Evolutionary conservation across 2,329 filamentous ascomycete species (phyloP).

Genomic region (Madurella fahalii): DNA sequence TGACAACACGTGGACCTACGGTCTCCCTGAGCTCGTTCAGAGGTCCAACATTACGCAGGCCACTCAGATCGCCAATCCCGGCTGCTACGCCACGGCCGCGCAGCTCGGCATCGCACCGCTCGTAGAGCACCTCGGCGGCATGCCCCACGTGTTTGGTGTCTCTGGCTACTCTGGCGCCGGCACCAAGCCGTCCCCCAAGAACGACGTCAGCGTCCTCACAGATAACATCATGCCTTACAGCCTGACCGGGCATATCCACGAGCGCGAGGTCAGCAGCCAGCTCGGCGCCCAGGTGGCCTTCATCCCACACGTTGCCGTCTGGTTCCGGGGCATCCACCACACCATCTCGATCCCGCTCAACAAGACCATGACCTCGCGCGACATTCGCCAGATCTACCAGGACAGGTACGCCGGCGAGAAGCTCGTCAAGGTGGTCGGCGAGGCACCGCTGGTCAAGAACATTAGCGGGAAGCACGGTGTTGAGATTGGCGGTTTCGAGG

Average conservation of each 20-base stretch:
- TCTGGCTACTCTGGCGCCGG: constrained; percentile 93
- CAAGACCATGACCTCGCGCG: constrained; percentile 81
- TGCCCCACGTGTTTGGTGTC: constrained; percentile 83
- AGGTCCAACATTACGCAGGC: constrained; percentile 72
- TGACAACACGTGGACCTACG: constrained; percentile 80
- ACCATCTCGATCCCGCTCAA: constrained; percentile 87
- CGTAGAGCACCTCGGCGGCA: constrained; percentile 68
- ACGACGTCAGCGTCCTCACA: constrained; percentile 75
- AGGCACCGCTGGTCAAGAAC: constrained; percentile 78
- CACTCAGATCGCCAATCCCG: constrained; percentile 84
- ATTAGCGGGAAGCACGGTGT: constrained; percentile 84
- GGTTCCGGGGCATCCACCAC: constrained; percentile 94
- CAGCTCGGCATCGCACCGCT: constrained; percentile 86
- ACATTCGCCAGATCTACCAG: constrained; percentile 92
- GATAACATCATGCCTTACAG: constrained; percentile 91
- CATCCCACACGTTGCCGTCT: constrained; percentile 89
- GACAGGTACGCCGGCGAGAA: constrained; percentile 95
- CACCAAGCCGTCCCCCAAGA: constrained; percentile 91
- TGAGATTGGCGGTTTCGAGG: constrained; percentile 94
- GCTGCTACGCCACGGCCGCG: constrained; percentile 91
- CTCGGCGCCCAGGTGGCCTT: constrained; percentile 74
- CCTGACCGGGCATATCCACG: constrained; percentile 90
- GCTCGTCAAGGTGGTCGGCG: constrained; percentile 86
- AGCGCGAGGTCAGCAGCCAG: constrained; percentile 80
- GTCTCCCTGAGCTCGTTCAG: constrained; percentile 79